Evolutionary conservation across 306 rosid genomes (phyloP).

Genomic region (Cicer pinnatifidum): DNA sequence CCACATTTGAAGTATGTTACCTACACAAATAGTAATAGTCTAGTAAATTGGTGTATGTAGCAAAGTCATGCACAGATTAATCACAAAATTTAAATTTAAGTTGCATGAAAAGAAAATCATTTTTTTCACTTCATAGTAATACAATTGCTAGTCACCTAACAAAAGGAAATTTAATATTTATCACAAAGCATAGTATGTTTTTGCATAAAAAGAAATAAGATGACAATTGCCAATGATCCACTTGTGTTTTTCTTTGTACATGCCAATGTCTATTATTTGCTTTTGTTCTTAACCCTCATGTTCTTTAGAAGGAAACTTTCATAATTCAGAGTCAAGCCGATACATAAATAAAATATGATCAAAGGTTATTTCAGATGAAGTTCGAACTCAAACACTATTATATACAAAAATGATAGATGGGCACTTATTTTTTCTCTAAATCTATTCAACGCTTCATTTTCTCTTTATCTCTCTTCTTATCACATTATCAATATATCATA

Average conservation of each 20-base stretch:
- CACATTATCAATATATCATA: too few relatives aligned
- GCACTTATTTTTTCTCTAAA: too few relatives aligned
- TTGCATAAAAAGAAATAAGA: not conserved
- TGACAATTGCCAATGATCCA: not conserved
- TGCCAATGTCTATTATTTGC: too few relatives aligned
- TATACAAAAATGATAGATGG: too few relatives aligned
- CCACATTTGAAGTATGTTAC: conserved; percentile 89
- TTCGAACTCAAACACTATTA: too few relatives aligned
- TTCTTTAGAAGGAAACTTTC: too few relatives aligned
- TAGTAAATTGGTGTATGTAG: not conserved
- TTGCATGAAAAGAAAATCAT: not conserved
- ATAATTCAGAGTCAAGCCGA: too few relatives aligned
- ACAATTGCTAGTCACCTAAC: not conserved
- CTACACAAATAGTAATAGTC: conserved; percentile 44
- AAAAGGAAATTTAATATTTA: not conserved
- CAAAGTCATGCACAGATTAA: not conserved
- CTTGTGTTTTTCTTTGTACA: not conserved
- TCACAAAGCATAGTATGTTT: not conserved
- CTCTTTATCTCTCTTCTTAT: too few relatives aligned
- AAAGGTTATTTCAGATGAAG: too few relatives aligned
- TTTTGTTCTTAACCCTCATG: too few relatives aligned
- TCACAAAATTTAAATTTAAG: not conserved
- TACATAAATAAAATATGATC: too few relatives aligned
- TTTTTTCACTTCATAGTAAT: not conserved
- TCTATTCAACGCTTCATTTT: too few relatives aligned